A percentile compares a stretch with the other conserved stretches of the same genome.
These are phyloP conservation scores for Quercus ilex DNA, from an alignment of 306 rosid species.

Conservation along the genomic window DNA sequence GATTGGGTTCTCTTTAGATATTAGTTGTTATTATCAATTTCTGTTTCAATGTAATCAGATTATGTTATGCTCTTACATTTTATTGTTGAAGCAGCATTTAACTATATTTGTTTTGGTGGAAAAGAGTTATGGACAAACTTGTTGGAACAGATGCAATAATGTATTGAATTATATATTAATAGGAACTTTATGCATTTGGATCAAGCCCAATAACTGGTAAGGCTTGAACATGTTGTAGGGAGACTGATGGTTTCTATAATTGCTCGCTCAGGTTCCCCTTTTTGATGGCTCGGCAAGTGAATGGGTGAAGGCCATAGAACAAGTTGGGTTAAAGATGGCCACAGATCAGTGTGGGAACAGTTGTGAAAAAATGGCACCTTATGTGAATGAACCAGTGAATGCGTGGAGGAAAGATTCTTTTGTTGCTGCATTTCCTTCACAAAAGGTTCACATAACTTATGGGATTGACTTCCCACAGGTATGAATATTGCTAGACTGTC, in stretches of 20 bases:
- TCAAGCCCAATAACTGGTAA: not conserved
- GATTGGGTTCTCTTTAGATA: too few species aligned
- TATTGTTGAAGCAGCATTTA: not conserved
- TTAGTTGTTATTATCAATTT: too few species aligned
- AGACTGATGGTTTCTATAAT: slow-evolving; percentile 18
- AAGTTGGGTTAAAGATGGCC: slow-evolving; percentile 69
- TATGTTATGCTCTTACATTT: too few species aligned
- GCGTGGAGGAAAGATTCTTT: slow-evolving; percentile 71
- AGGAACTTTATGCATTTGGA: not conserved
- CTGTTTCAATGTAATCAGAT: too few species aligned
- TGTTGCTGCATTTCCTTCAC: slow-evolving; percentile 75
- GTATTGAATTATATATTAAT: not conserved
- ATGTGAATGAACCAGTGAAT: slow-evolving; percentile 59
- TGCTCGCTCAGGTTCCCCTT: slow-evolving; percentile 67
- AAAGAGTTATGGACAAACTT: not conserved
- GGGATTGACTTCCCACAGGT: slow-evolving; percentile 86
- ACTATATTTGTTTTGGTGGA: not conserved
- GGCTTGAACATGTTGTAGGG: slow-evolving; percentile 4
- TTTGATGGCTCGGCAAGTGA: slow-evolving; percentile 86
- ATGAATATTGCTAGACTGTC: slow-evolving; percentile 17
- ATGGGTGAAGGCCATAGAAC: slow-evolving; percentile 72
- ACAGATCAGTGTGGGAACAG: slow-evolving; percentile 42
- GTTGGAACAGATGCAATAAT: not conserved
- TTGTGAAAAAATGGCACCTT: slow-evolving; percentile 64
- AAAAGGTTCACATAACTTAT: slow-evolving; percentile 48